A percentile compares a stretch with the other conserved stretches of the same genome.
phyloP scores from a whole-genome alignment of 2,329 filamentous ascomycete genomes.

The Colletotrichum sidae region DNA sequence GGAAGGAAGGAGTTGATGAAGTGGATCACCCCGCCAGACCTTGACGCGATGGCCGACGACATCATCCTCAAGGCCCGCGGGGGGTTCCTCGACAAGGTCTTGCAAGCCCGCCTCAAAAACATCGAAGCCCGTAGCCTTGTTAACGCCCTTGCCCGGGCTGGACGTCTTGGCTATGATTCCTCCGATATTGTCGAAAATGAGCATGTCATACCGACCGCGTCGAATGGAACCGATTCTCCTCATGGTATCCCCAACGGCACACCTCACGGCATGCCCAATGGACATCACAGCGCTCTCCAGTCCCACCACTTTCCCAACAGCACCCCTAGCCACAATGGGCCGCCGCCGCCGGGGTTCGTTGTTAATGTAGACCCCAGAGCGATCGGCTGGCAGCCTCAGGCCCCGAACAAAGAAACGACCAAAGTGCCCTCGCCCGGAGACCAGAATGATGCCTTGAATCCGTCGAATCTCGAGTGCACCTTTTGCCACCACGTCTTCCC shows the following conservation, averaged over 20 bases:
- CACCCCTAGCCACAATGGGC: too few species aligned
- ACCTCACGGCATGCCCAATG: too few species aligned
- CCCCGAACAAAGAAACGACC: too few species aligned
- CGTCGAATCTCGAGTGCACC: constrained; percentile 16
- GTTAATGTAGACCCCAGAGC: too few species aligned
- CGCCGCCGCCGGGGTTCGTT: too few species aligned
- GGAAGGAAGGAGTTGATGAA: constrained; percentile 55
- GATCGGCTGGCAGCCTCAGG: too few species aligned
- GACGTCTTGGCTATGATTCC: constrained; percentile 67
- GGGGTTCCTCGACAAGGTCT: constrained; percentile 62
- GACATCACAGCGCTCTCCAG: too few species aligned
- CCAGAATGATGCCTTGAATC: too few species aligned
- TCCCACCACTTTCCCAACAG: too few species aligned
- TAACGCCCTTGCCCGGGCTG: constrained; percentile 66
- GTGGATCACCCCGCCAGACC: constrained; percentile 52
- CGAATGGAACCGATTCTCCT: too few species aligned
- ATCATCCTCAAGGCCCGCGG: constrained; percentile 60
- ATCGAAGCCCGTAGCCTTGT: constrained; percentile 67
- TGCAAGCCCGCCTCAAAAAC: constrained; percentile 63
- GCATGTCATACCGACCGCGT: constrained; percentile 49
- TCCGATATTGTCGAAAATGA: constrained; percentile 62
- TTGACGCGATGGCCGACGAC: constrained; percentile 57
- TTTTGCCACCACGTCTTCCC: constrained; percentile 39
- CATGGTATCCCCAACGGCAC: not conserved
- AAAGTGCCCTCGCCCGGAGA: too few species aligned